Evolutionary conservation across 495 filamentous ascomycete genomes (phyloP), one percentile per base, ranked within the genome.

Genomic region (Lasiosphaeris hirsuta): DNA sequence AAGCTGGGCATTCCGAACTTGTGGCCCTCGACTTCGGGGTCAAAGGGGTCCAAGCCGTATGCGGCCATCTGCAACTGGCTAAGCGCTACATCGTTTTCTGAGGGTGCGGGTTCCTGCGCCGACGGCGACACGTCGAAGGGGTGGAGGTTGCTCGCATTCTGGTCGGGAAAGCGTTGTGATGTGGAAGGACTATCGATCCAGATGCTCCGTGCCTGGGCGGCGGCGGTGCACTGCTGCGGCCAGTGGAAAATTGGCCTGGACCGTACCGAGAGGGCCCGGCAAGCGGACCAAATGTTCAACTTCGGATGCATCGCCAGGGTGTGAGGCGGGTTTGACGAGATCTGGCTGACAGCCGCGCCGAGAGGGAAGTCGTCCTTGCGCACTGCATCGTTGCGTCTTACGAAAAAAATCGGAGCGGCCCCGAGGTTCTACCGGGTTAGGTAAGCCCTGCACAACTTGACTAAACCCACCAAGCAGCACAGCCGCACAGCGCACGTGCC

Each of bases 1-100:
- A 84, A 71, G n/a, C 75, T 69, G 8, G 93, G 93, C 58, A 88
- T 72, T 4, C 78, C 80, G 68, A 87, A 97, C 63, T 91, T 94
- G 63, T 89, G 76, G 18, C 90, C 90, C 17, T 76, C 75, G 44
- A 62, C 40, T 5, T 51, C 10, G 10, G 60, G 42, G 62, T 72
- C 64, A 37, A 57, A 62, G 14, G 68, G 57, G 39, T 64, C 56
- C 6, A 72, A 41, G 14, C 69, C 69, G 40, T 72, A 70, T 17
- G 69, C 54, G 23, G 66, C 60, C 62, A 67, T 58, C 37, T 69
- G 58, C 43, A 78, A 67, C 34, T 72, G 66, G 10, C 49, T 58
- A 13, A 78, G 52, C 10, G 75, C 76, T 44, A 62, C 42, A 37
- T 63, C 61, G 48, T 78, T 76, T 36, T 73, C 63, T 9, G 59